Base-by-base conservation (phyloP, 306 rosid genomes). In the Lagenaria siceraria region DNA sequence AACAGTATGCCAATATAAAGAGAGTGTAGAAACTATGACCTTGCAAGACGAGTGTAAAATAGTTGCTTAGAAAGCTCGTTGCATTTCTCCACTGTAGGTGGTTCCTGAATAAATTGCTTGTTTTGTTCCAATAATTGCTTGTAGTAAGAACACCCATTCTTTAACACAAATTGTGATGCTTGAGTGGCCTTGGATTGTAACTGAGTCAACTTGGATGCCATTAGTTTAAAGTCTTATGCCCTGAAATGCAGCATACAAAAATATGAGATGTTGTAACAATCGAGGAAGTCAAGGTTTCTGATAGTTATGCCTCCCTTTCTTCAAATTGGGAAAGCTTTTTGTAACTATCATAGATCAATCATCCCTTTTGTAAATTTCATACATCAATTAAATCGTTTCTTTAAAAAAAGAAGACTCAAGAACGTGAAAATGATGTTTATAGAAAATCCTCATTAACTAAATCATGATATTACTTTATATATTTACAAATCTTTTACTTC, bases 11-110 rank as follows among this genome's bases (percentile, higher is more conserved):
- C 43, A 69, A 58, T 27, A 78, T 4, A 68, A 52, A 43, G 62
- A 71, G 58, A 74, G 75, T 25, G 25, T 48, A 49, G 74, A 77
- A 83, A 76, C 59, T 54, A 81, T 77, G 71, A 92, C 98, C 98
- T 94, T 52, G 98, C 98, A 76, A 94, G 97, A 8, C 97, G 97
- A 64, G 97, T 94, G 83, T 89, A 91, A 24, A 94, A 52, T 84
- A 94, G 87, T 78, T 94, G 96, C 83, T 90, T 94, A 0, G 97
- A 80, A n/a, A 94, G 88, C 42, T 71, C 75, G 48, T 82, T 83
- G 87, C 98, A 94, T 85, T 91, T 94, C 87, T 92, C 98, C 72
- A 88, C 82, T 0, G 98, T 92, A 51, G 97, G 84, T 54, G 98
- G 98, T 14, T 90, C 92, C 88, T 91, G 97, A 85, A 94, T 90